Evolutionary conservation across 192 early-diverging fungal species (phyloP).

Genomic region (Spizellomyces sp.): DNA sequence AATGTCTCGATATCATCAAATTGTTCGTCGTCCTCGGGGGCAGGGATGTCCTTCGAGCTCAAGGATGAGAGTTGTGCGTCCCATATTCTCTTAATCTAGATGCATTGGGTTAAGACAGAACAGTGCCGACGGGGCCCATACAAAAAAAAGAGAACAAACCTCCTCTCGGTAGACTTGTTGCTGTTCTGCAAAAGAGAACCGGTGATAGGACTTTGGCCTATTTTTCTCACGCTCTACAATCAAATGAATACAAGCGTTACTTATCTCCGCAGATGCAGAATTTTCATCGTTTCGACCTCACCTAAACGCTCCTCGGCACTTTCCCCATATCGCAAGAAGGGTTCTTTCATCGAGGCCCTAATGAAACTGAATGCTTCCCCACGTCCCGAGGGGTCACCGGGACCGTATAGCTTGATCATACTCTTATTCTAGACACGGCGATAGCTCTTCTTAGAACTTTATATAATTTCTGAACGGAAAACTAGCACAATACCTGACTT

Average conservation of each 20-base stretch:
- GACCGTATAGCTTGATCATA: conserved; percentile 92
- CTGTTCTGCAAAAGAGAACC: conserved; percentile 79
- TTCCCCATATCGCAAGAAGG: conserved; percentile 87
- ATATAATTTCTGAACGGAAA: not conserved
- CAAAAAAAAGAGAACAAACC: too few relatives aligned
- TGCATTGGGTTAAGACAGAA: too few relatives aligned
- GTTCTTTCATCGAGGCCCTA: conserved; percentile 96
- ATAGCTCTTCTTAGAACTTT: conserved; percentile 2
- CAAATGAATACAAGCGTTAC: too few relatives aligned
- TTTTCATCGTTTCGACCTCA: too few relatives aligned
- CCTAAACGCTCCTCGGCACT: conserved; percentile 69
- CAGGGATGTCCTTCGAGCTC: conserved; percentile 50
- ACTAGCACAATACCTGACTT: conserved; percentile 53
- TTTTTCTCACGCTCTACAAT: conserved; percentile 17
- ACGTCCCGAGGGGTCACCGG: conserved; percentile 93
- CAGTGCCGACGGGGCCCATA: conserved; percentile 18
- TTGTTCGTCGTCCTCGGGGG: conserved; percentile 60
- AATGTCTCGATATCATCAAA: not conserved
- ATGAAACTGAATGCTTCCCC: conserved; percentile 99
- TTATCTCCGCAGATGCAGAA: too few relatives aligned
- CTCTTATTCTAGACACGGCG: conserved; percentile 71
- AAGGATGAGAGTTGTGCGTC: conserved; percentile 78
- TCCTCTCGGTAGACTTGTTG: conserved; percentile 94
- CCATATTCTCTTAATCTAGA: conserved; percentile 93
- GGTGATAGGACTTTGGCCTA: conserved; percentile 36